Evolutionary conservation across 495 filamentous ascomycete genomes (phyloP).

Genomic region (Entonaema liquescens): DNA sequence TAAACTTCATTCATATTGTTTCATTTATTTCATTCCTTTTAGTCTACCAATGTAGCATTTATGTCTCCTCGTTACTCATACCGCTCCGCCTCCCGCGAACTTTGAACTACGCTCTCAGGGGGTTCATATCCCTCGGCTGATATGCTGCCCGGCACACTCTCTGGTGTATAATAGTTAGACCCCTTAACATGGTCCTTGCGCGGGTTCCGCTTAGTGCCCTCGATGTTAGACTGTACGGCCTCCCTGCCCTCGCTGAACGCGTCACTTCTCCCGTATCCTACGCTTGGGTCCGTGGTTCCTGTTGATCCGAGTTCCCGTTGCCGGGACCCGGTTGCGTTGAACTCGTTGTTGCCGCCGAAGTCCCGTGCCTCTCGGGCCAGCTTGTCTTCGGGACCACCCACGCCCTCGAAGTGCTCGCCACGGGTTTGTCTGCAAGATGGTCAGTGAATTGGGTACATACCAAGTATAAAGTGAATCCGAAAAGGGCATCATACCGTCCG

Average conservation of each 20-base stretch:
- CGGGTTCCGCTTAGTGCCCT: constrained; percentile 19
- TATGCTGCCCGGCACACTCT: constrained; percentile 43
- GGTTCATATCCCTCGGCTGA: constrained; percentile 44
- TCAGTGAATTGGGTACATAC: background rate
- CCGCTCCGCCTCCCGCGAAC: constrained; percentile 41
- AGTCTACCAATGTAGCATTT: background rate
- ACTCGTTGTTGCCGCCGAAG: constrained; percentile 40
- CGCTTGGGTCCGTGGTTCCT: constrained; percentile 7
- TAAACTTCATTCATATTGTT: background rate
- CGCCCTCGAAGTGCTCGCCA: constrained; percentile 47
- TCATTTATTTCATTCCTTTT: background rate
- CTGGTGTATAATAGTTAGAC: constrained; percentile 36
- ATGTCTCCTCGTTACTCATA: constrained; percentile 6
- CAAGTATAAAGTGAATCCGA: too few species aligned
- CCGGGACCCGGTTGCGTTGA: constrained; percentile 25
- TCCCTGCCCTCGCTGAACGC: constrained; percentile 34
- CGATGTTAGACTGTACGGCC: constrained; percentile 35
- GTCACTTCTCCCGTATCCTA: background rate
- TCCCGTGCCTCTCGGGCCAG: constrained; percentile 43
- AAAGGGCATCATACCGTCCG: constrained; percentile 44
- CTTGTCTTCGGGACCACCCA: constrained; percentile 49
- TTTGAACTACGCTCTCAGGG: constrained; percentile 39
- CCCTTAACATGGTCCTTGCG: constrained; percentile 40
- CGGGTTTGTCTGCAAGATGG: constrained; percentile 37
- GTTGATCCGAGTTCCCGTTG: constrained; percentile 17